Evolutionary conservation across 176 grass and related monocot species (phyloP).

Genomic region (Rhynchospora breviuscula): DNA sequence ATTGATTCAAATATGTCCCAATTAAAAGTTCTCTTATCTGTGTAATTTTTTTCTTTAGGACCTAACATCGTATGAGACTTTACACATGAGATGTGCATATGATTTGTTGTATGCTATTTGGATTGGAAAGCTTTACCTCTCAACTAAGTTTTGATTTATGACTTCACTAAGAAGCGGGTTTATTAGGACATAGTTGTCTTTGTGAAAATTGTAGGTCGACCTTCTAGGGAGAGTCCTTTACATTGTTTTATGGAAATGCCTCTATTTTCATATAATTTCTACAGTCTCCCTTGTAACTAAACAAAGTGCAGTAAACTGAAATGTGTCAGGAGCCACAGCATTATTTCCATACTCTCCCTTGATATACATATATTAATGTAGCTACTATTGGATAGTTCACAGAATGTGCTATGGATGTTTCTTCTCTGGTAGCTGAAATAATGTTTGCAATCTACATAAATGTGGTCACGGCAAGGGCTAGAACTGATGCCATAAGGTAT

Average conservation of each 20-base stretch:
- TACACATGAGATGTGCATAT: background rate
- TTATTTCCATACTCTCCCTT: background rate
- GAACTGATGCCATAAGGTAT: slow-evolving; percentile 40
- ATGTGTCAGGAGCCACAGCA: background rate
- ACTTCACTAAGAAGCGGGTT: background rate
- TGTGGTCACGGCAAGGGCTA: slow-evolving; percentile 24
- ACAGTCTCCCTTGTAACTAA: background rate
- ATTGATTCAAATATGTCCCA: background rate
- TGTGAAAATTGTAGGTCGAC: background rate
- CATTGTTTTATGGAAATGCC: background rate
- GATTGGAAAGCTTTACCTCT: background rate
- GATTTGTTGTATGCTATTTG: background rate
- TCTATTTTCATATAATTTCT: background rate
- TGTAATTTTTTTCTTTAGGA: background rate
- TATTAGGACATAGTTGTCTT: background rate
- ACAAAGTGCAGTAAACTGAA: background rate
- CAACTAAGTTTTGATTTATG: background rate
- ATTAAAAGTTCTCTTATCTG: background rate
- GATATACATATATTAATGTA: slow-evolving; percentile 10
- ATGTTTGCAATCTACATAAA: slow-evolving; percentile 51
- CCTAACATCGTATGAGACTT: background rate
- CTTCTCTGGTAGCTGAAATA: slow-evolving; percentile 45
- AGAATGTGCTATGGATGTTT: slow-evolving; percentile 39
- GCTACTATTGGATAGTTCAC: slow-evolving; percentile 34
- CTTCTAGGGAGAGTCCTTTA: background rate